Conservation (phyloP, 2,329 filamentous ascomycete genomes). For the Lomentospora prolificans region DNA sequence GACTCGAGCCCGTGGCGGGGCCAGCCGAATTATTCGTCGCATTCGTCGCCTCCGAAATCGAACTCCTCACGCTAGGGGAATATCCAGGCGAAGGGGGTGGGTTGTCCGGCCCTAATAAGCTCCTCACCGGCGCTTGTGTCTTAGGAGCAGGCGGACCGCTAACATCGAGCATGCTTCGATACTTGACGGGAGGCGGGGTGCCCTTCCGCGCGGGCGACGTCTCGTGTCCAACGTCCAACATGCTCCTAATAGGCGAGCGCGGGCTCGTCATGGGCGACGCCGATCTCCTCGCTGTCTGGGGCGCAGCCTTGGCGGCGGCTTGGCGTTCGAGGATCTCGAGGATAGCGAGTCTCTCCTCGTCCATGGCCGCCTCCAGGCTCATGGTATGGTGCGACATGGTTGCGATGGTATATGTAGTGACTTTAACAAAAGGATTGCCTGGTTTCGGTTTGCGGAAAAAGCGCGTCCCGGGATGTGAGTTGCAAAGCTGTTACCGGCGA, state of each 20-base stretch:
- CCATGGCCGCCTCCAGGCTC: slow-evolving; percentile 68
- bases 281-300: slow-evolving; percentile 29
- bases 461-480: no score
- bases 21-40: background rate
- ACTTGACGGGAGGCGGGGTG: slow-evolving; percentile 11
- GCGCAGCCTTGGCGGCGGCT: slow-evolving; percentile 18
- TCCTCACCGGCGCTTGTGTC: slow-evolving; percentile 30
- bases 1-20: background rate
- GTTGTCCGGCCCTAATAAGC: slow-evolving; percentile 41
- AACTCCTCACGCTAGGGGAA: slow-evolving; percentile 4
- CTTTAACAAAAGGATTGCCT: no score
- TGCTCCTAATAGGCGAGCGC: slow-evolving; percentile 58
- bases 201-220: slow-evolving; percentile 11
- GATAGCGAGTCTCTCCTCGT: slow-evolving; percentile 68
- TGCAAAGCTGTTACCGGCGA: no score
- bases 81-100: slow-evolving; percentile 7
- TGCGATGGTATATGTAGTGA: background rate
- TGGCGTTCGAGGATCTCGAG: slow-evolving; percentile 56
- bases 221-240: slow-evolving; percentile 50
- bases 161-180: slow-evolving; percentile 56
- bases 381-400: slow-evolving; percentile 30
- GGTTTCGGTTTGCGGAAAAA: no score
- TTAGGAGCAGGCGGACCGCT: slow-evolving; percentile 26
- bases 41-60: slow-evolving; percentile 2
- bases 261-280: slow-evolving; percentile 46